Percentiles rank a stretch among this genome's conserved stretches.
Evolutionary conservation across 305 asterid species (phyloP).

Genomic region (Lippia alba): DNA sequence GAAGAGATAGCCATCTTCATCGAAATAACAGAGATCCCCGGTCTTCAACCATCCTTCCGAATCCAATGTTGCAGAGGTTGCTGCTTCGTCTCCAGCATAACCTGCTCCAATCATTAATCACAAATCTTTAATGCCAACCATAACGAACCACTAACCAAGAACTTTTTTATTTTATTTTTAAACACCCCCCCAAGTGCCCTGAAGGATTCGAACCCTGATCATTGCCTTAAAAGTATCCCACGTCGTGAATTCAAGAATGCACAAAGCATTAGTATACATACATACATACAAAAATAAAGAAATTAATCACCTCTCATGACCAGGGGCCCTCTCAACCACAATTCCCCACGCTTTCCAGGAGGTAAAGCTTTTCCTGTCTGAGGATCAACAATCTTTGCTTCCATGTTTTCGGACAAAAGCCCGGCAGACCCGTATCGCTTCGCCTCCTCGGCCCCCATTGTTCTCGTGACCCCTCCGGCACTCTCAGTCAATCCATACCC

Average conservation of each 20-base stretch:
- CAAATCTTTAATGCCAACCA: no score
- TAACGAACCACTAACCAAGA: no score
- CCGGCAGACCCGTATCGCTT: constrained; percentile 71
- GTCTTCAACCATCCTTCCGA: constrained; percentile 87
- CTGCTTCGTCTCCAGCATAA: constrained; percentile 70
- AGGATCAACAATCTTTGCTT: constrained; percentile 89
- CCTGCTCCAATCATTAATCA: constrained; percentile 33
- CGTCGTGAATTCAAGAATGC: no score
- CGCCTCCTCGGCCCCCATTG: constrained; percentile 64
- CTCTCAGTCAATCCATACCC: constrained; percentile 94
- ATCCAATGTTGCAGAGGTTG: constrained; percentile 71
- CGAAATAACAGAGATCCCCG: constrained; percentile 87
- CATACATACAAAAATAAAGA: no score
- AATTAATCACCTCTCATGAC: constrained; percentile 70
- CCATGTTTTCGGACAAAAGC: constrained; percentile 57
- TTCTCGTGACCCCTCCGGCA: constrained; percentile 62
- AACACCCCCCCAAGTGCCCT: no score
- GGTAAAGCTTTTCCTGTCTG: constrained; percentile 63
- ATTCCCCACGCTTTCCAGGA: constrained; percentile 68
- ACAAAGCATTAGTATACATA: no score
- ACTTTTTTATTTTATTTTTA: no score
- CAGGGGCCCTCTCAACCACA: constrained; percentile 75
- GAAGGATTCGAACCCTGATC: no score
- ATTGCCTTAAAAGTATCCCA: no score
- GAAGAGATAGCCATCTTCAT: constrained; percentile 68